Base-by-base conservation (phyloP, 2,329 filamentous ascomycete genomes). In the Colletotrichum tamarilloi region DNA sequence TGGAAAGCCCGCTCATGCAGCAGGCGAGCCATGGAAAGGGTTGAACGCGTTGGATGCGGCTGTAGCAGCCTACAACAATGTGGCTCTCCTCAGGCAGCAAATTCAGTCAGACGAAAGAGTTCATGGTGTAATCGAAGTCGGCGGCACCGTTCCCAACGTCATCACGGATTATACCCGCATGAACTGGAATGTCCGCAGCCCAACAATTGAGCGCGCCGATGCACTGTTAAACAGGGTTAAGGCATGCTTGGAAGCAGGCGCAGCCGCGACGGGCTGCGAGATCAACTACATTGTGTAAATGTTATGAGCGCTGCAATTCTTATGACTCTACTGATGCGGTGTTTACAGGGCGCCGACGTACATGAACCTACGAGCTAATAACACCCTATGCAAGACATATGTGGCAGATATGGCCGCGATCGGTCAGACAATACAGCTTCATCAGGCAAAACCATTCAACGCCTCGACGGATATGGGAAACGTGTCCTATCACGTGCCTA, bases 401-500 rank as follows among this genome's bases (percentile, higher is more conserved):
- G 80, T 82, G 16, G 76, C 82, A 5, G 83, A 85, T 57, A 89
- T 88, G 87, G 79, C 77, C 2, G 68, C 74, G 0, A 77, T 84
- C 1, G 84, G 81, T 12, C 80, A 81, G 49, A 82, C 81, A 11
- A 78, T 86, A 16, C 72, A 83, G n/a, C 60, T 77, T 19, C 74
- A 75, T 22, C 79, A 82, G 42, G 80, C 84, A 0, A 82, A 84
- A 62, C 78, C 83, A 1, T 77, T 85, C 69, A 77, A 77, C 14
- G 80, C 79, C 11, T 87, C 86, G 0, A 87, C 86, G 0, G 86
- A 88, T 77, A 87, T 87, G 86, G 86, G 86, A 26, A 88, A 89
- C 67, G 85, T 89, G 11, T 84, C 83, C 14, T 85, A 88, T 63
- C 73, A 82, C 1, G 79, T 85, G 2, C 87, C 87, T 1, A 83